These are phyloP conservation scores for Diutina sp. DNA, from an alignment of 1,139 yeast genomes.

Conservation along the genomic window DNA sequence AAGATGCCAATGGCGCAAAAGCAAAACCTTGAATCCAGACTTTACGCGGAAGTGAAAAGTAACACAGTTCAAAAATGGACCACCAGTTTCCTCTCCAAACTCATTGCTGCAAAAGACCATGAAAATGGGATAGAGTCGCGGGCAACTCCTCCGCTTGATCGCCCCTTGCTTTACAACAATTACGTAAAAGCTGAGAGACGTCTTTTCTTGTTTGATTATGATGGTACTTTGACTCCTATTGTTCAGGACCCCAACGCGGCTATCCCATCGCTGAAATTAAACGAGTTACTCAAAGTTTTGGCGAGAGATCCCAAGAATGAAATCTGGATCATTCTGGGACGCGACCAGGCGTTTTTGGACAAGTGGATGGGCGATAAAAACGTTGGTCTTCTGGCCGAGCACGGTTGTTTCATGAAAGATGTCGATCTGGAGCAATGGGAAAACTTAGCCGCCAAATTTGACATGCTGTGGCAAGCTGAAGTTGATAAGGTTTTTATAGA, in stretches of 20 bases:
- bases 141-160: conserved; percentile 76
- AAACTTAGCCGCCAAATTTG: conserved; percentile 69
- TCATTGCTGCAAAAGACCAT: conserved; percentile 15
- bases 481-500: conserved; percentile 63
- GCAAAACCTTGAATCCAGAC: conserved; percentile 28
- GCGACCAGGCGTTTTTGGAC: conserved; percentile 84
- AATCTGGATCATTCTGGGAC: conserved; percentile 93
- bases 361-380: conserved; percentile 71
- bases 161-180: conserved; percentile 48
- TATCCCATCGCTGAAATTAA: conserved; percentile 70
- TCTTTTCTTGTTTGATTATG: conserved; percentile 85
- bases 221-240: conserved; percentile 93
- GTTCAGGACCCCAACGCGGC: conserved; percentile 98
- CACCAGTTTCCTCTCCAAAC: conserved; percentile 39
- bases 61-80: conserved; percentile 83
- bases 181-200: conserved; percentile 56
- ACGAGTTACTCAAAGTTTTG: conserved; percentile 44
- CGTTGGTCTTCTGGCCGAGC: conserved; percentile 89
- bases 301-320: conserved; percentile 70
- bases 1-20: conserved; percentile 32
- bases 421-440: conserved; percentile 58
- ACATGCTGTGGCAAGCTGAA: conserved; percentile 87
- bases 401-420: conserved; percentile 86
- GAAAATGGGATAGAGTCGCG: conserved; percentile 33
- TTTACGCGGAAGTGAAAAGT: conserved; percentile 52